Base-by-base conservation (phyloP, 441 rosid genomes). In the Cnidoscolus chayamansa region DNA sequence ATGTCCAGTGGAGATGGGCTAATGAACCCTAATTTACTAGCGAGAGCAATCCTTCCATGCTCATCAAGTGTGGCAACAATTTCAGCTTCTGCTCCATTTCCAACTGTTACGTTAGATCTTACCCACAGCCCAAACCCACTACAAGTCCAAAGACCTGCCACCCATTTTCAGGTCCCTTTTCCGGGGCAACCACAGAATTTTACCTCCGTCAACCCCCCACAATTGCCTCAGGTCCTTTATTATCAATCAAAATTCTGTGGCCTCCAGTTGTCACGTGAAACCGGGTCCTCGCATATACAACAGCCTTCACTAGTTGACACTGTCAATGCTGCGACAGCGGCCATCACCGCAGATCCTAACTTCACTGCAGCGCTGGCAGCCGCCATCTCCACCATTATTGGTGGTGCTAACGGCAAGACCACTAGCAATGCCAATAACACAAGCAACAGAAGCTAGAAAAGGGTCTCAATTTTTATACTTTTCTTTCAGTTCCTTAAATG, bases 341-440 rank as follows among this genome's bases (percentile, higher is more conserved):
- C 90, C 74, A 86, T 93, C 73, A 85, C 97, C 0, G 86, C 97
- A 0, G 88, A 89, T 67, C 98, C 96, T 6, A 93, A 89, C 82
- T 91, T 93, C 85, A 88, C 96, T 0, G 94, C 96, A 2, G 98
- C 91, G 48, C 79, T 93, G 0, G 96, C 92, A 0, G 94, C 97
- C 10, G 98, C 97, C 68, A 88, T 93, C 74, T 80, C 89, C 66
- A 91, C 98, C 71, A 87, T 93, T 45, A 87, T 87, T 2, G 82
- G 86, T 0, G 80, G 75, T 25, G 73, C 73, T 40, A 69, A 55
- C 67, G 30, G n/a, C 61, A 67, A 47, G 57, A 35, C 7, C 17
- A 30, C 31, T 59, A 71, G 4, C 65, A 37, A 43, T 30, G 64
- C 10, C 17, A 62, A 51, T 37, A 17, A 16, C 48, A 61, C n/a